Conservation (phyloP, 257 asterid species). For the Avicennia marina region DNA sequence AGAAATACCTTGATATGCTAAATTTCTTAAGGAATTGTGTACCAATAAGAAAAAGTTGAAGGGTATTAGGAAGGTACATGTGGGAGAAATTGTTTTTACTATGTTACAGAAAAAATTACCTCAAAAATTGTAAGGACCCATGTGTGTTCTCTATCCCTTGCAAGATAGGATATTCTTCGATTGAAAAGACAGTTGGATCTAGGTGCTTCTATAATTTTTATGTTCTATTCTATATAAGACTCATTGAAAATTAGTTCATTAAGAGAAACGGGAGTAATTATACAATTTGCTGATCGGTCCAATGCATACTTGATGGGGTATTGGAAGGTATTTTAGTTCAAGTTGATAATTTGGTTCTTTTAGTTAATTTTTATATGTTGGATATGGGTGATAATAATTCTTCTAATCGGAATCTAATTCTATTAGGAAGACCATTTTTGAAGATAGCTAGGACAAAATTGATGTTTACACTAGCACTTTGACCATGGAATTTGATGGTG, state of each 20-base stretch:
- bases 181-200: not conserved
- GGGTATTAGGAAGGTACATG: not conserved
- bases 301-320: not conserved
- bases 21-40: not conserved
- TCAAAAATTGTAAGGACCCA: not conserved
- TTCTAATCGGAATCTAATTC: not conserved
- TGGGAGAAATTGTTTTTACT: not conserved
- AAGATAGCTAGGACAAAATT: not conserved
- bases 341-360: not conserved
- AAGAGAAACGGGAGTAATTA: no score
- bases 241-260: not conserved
- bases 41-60: not conserved
- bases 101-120: not conserved
- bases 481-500: no score
- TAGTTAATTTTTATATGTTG: not conserved
- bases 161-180: not conserved
- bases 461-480: not conserved
- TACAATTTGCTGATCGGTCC: not conserved
- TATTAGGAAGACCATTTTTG: not conserved
- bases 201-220: not conserved
- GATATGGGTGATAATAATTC: not conserved
- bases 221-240: not conserved
- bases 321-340: not conserved
- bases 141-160: conserved; percentile 4
- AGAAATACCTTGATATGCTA: not conserved